A percentile compares a stretch with the other conserved stretches of the same genome.
Evolutionary conservation across 169 alveolate species (phyloP).

Genomic region (Eimeria sp.): DNA sequence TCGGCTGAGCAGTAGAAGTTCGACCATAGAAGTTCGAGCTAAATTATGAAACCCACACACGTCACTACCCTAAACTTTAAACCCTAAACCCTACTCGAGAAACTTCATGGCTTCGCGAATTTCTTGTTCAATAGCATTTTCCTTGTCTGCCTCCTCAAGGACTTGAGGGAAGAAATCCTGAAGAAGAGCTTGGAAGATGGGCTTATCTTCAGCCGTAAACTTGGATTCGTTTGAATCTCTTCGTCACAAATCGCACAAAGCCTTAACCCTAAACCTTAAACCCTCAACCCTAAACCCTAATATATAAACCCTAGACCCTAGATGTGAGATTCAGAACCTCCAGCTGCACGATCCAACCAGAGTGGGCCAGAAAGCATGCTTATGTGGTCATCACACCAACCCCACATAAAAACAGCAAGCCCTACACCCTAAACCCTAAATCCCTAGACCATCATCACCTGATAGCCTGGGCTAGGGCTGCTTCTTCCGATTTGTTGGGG

Average conservation of each 20-base stretch:
- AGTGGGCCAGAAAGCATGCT: neutral
- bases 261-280: neutral
- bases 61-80: too few species aligned
- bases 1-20: too few species aligned
- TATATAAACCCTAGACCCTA: neutral
- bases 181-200: constrained; percentile 96
- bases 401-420: neutral
- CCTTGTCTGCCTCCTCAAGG: neutral
- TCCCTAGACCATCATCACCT: constrained; percentile 82
- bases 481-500: constrained; percentile 96
- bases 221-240: constrained; percentile 96
- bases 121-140: constrained; percentile 2
- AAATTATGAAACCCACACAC: too few species aligned
- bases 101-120: neutral
- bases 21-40: too few species aligned
- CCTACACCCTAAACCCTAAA: constrained; percentile 34
- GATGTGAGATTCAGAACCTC: neutral
- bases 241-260: neutral
- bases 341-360: neutral
- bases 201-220: constrained; percentile 94
- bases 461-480: constrained; percentile 97
- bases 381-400: neutral
- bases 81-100: constrained; percentile 4
- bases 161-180: constrained; percentile 96
- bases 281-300: neutral